Conservation (phyloP, 2,329 filamentous ascomycete species). For the Coniochaeta sp. region DNA sequence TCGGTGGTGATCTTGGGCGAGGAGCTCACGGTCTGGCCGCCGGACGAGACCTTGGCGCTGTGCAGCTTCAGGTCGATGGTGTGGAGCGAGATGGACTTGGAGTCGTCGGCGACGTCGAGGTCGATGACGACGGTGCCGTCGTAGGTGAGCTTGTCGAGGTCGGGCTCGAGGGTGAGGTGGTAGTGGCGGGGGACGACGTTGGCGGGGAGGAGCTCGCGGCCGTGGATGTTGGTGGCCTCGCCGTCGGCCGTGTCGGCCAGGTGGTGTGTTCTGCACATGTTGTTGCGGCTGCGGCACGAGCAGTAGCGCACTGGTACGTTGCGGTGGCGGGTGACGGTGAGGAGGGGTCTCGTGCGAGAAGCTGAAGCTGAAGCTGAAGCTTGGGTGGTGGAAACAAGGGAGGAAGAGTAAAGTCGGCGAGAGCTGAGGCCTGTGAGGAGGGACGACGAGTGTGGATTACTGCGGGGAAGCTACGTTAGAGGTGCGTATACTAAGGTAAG, state of each 20-base stretch:
- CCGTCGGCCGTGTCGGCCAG: constrained; percentile 22
- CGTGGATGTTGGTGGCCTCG: constrained; percentile 29
- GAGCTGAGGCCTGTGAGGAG: too few relatives aligned
- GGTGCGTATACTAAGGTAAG: background rate
- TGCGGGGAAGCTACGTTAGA: constrained; percentile 2
- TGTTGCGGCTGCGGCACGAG: constrained; percentile 59
- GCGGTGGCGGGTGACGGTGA: constrained; percentile 5
- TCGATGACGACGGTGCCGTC: constrained; percentile 80
- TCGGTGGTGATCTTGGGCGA: constrained; percentile 65
- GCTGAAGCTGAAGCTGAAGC: background rate
- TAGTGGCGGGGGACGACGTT: constrained; percentile 93
- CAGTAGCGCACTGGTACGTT: constrained; percentile 46
- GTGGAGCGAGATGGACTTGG: constrained; percentile 80
- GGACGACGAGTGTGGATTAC: constrained; percentile 1
- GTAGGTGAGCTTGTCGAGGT: constrained; percentile 83
- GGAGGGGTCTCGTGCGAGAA: constrained; percentile 4
- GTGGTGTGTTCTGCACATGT: constrained; percentile 56
- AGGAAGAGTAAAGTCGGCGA: background rate
- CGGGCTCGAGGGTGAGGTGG: constrained; percentile 82
- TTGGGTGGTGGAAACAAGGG: background rate
- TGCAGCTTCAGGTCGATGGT: constrained; percentile 81
- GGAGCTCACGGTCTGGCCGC: constrained; percentile 50
- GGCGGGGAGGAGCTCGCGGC: constrained; percentile 79
- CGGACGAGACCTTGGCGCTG: constrained; percentile 59
- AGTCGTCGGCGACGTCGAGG: constrained; percentile 78